Percentiles rank a stretch among this genome's conserved stretches.
These are phyloP conservation scores for Arthrobotrys iridis DNA, from an alignment of 2,329 filamentous ascomycete genomes.

Conservation along the genomic window DNA sequence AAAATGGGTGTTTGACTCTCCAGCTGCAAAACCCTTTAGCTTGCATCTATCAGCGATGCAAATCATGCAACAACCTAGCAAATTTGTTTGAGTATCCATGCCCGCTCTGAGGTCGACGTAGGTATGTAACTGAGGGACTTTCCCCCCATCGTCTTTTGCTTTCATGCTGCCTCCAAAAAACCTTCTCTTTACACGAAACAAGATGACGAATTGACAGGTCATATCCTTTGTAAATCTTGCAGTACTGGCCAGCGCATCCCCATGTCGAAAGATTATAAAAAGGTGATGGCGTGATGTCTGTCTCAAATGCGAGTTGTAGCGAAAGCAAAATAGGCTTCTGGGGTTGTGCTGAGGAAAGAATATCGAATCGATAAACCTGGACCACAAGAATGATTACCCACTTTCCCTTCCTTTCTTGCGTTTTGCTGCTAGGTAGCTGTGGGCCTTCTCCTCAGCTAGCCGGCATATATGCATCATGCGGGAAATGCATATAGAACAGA, in stretches of 20 bases:
- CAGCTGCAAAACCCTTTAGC: slow-evolving; percentile 50
- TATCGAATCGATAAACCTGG: slow-evolving; percentile 35
- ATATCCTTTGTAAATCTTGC: slow-evolving; percentile 18
- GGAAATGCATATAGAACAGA: slow-evolving; percentile 28
- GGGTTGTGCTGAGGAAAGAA: slow-evolving; percentile 3
- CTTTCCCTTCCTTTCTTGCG: slow-evolving; percentile 26
- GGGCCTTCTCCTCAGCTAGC: slow-evolving; percentile 29
- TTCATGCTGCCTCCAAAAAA: neutral
- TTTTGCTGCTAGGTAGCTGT: slow-evolving; percentile 9
- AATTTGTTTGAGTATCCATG: slow-evolving; percentile 39
- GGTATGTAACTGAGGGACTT: slow-evolving; percentile 49
- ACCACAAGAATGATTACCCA: slow-evolving; percentile 5
- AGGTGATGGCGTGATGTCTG: slow-evolving; percentile 50
- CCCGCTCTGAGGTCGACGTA: slow-evolving; percentile 11
- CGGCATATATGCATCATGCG: slow-evolving; percentile 35
- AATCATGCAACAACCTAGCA: slow-evolving; percentile 53
- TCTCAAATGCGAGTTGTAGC: slow-evolving; percentile 38
- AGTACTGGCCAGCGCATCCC: slow-evolving; percentile 47
- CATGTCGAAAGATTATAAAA: slow-evolving; percentile 42
- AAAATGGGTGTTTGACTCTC: slow-evolving; percentile 33
- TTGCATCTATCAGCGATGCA: slow-evolving; percentile 36
- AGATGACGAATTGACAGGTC: slow-evolving; percentile 19
- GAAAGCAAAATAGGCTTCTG: slow-evolving; percentile 15
- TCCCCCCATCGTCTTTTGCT: slow-evolving; percentile 20
- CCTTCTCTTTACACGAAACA: slow-evolving; percentile 8